A percentile compares a stretch with the other conserved stretches of the same genome.
phyloP scores from a whole-genome alignment of 345 rosid species.

The Linum lewisii region DNA sequence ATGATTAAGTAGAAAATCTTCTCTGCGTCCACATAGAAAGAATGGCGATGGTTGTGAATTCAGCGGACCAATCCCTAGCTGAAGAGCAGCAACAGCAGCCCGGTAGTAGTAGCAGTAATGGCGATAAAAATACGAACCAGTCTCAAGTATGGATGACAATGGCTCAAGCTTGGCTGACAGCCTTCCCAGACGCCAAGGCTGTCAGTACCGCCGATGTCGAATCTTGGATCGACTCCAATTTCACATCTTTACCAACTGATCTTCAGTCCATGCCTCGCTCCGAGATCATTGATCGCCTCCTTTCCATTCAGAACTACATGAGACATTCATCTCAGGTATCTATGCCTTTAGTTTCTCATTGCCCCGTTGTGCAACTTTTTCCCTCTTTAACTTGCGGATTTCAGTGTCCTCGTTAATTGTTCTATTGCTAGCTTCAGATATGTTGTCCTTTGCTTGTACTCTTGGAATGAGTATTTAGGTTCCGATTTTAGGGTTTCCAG shows the following conservation, averaged over 20 bases:
- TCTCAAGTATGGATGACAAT: conserved; percentile 85
- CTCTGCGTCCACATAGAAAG: too few species aligned
- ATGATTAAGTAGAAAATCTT: too few species aligned
- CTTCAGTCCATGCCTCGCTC: conserved; percentile 72
- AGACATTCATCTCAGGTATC: conserved; percentile 40
- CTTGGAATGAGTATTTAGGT: too few species aligned
- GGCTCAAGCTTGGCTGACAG: conserved; percentile 79
- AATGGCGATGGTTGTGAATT: conserved; percentile 5
- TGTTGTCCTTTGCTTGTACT: too few species aligned
- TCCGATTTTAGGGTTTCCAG: not conserved
- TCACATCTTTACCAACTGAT: conserved; percentile 47
- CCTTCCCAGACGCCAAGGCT: conserved; percentile 78
- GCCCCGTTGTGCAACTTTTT: too few species aligned
- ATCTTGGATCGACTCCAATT: conserved; percentile 79
- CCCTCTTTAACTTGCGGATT: too few species aligned
- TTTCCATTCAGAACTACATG: conserved; percentile 71
- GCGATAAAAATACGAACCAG: conserved; percentile 31
- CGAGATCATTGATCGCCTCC: conserved; percentile 69
- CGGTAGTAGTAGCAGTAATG: not conserved
- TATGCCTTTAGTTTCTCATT: conserved; percentile 7
- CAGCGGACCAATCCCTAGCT: conserved; percentile 13
- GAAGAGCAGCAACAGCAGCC: conserved; percentile 6
- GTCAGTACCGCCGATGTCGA: conserved; percentile 61
- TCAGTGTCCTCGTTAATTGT: too few species aligned
- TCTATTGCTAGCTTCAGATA: too few species aligned